phyloP scores from a whole-genome alignment of 176 grass and related monocot genomes.

The Saccharum spontaneum region DNA sequence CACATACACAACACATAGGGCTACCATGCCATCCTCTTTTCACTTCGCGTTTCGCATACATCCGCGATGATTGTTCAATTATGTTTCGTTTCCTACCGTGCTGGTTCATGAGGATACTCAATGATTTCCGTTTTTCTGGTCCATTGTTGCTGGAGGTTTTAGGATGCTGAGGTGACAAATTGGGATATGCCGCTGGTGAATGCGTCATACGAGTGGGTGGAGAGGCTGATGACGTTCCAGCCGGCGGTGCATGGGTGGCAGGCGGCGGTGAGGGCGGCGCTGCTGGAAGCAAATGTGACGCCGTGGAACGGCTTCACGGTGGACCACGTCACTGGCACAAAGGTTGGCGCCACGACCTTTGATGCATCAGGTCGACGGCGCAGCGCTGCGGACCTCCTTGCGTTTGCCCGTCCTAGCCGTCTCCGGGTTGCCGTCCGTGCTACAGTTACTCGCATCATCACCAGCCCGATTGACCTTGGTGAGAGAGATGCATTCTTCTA shows the following conservation, averaged over 20 bases:
- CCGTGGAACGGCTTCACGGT: constrained; percentile 82
- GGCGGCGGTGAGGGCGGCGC: constrained; percentile 54
- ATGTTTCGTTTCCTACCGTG: background rate
- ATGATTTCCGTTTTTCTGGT: background rate
- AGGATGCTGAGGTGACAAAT: constrained; percentile 13
- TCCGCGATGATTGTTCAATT: background rate
- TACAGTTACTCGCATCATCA: constrained; percentile 59
- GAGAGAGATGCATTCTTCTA: background rate
- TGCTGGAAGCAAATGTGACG: constrained; percentile 72
- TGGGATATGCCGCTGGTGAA: constrained; percentile 77
- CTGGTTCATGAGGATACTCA: background rate
- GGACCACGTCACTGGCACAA: constrained; percentile 68
- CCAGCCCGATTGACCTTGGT: constrained; percentile 51
- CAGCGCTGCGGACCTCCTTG: constrained; percentile 77
- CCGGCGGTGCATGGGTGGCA: constrained; percentile 67
- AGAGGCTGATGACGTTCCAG: constrained; percentile 59
- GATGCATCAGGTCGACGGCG: constrained; percentile 59
- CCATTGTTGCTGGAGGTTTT: background rate
- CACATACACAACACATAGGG: no score
- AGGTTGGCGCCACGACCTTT: constrained; percentile 78
- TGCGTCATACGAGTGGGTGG: constrained; percentile 77
- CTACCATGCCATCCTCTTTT: no score
- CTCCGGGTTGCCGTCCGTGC: constrained; percentile 67
- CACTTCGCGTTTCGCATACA: background rate
- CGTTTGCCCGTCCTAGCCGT: constrained; percentile 46